These are phyloP conservation scores for Moelleriella libera DNA, from an alignment of 2,329 filamentous ascomycete species.

Conservation along the genomic window DNA sequence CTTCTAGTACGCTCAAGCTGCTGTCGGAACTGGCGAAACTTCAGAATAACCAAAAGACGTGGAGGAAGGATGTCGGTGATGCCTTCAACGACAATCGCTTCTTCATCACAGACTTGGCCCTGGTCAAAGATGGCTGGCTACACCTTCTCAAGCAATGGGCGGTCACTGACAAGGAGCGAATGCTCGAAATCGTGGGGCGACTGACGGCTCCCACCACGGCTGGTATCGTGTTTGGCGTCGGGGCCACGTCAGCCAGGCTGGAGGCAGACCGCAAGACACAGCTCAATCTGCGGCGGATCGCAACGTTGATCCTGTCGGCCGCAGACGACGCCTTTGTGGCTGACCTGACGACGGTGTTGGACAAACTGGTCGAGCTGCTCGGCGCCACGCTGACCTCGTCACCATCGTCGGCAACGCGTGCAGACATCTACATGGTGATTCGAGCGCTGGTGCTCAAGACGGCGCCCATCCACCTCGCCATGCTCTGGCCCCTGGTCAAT, in stretches of 20 bases:
- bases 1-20: conserved; percentile 54
- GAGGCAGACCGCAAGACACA: conserved; percentile 92
- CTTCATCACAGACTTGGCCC: conserved; percentile 52
- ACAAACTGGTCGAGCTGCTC: conserved; percentile 78
- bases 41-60: conserved; percentile 69
- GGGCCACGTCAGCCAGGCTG: conserved; percentile 81
- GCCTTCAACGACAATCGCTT: conserved; percentile 84
- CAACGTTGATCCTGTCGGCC: conserved; percentile 64
- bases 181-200: conserved; percentile 66
- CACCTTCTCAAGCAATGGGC: conserved; percentile 74
- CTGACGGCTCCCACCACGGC: conserved; percentile 79
- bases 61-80: conserved; percentile 86
- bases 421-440: conserved; percentile 81
- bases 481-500: conserved; percentile 83
- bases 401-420: conserved; percentile 76
- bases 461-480: conserved; percentile 64
- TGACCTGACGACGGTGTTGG: conserved; percentile 59
- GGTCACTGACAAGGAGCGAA: conserved; percentile 72
- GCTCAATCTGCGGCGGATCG: conserved; percentile 71
- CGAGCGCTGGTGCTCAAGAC: conserved; percentile 70
- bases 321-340: conserved; percentile 66
- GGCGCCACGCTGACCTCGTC: conserved; percentile 76
- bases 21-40: conserved; percentile 66
- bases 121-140: conserved; percentile 67
- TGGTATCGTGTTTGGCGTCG: conserved; percentile 96